Evolutionary conservation across 805 yeast genomes (phyloP).

Genomic region (Saccharomycopsis vini): DNA sequence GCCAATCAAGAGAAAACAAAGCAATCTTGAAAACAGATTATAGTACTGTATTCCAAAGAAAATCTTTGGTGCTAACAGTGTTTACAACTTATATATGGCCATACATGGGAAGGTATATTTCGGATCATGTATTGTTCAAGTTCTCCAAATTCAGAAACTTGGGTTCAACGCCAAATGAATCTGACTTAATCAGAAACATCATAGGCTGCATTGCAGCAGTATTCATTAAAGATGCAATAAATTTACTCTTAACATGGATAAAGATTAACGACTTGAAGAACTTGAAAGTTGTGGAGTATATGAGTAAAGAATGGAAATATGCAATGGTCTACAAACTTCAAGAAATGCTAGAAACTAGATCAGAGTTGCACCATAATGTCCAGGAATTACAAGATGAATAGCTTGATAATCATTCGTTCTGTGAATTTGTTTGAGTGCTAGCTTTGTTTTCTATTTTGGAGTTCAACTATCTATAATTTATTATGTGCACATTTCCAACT

Average conservation of each 20-base stretch:
- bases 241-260: conserved; percentile 27
- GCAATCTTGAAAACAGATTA: conserved; percentile 26
- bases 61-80: conserved; percentile 18
- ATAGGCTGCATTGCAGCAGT: conserved; percentile 28
- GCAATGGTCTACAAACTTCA: conserved; percentile 1
- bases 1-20: conserved; percentile 24
- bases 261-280: conserved; percentile 25
- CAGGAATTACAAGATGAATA: neutral
- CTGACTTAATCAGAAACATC: conserved; percentile 27
- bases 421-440: too few relatives aligned
- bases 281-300: conserved; percentile 13
- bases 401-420: too few relatives aligned
- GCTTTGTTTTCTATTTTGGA: too few relatives aligned
- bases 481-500: too few relatives aligned
- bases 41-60: conserved; percentile 22
- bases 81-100: conserved; percentile 30
- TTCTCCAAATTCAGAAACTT: conserved; percentile 22
- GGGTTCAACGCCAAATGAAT: conserved; percentile 32
- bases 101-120: conserved; percentile 23
- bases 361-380: neutral
- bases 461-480: too few relatives aligned
- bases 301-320: conserved; percentile 4
- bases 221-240: conserved; percentile 26
- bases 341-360: neutral
- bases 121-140: conserved; percentile 21